A percentile compares a stretch with the other conserved stretches of the same genome.
Evolutionary conservation across 202 grass and related monocot genomes (phyloP).

Genomic region (Saccharum hybrid): DNA sequence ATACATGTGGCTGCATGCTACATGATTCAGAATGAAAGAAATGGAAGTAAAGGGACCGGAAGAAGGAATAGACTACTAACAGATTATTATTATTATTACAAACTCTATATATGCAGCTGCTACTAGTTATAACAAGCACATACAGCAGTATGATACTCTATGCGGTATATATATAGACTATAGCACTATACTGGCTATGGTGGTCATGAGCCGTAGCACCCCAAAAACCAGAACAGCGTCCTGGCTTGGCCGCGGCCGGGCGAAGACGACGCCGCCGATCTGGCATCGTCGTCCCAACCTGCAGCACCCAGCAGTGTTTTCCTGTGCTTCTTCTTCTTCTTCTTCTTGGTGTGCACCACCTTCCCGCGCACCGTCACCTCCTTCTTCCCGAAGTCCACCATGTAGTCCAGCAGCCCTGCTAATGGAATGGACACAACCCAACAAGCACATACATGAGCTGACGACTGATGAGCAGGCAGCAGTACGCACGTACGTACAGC

Average conservation of each 20-base stretch:
- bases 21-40: background rate
- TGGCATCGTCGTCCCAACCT: slow-evolving; percentile 25
- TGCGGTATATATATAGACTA: background rate
- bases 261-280: background rate
- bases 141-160: background rate
- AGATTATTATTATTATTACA: background rate
- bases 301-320: background rate
- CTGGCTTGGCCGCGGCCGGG: slow-evolving; percentile 11
- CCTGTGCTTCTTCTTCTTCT: slow-evolving; percentile 42
- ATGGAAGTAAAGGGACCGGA: background rate
- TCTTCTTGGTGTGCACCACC: slow-evolving; percentile 46
- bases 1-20: background rate
- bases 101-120: background rate
- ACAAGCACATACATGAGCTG: background rate
- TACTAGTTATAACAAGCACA: background rate
- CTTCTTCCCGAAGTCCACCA: slow-evolving; percentile 95
- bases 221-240: slow-evolving; percentile 56
- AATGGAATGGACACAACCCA: background rate
- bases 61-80: background rate
- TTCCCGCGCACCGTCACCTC: slow-evolving; percentile 83
- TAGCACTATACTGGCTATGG: background rate
- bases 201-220: slow-evolving; percentile 54
- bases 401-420: slow-evolving; percentile 95
- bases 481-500: background rate
- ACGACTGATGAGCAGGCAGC: background rate